phyloP scores from a whole-genome alignment of 2,329 filamentous ascomycete species.

The Neocucurbitaria cava region DNA sequence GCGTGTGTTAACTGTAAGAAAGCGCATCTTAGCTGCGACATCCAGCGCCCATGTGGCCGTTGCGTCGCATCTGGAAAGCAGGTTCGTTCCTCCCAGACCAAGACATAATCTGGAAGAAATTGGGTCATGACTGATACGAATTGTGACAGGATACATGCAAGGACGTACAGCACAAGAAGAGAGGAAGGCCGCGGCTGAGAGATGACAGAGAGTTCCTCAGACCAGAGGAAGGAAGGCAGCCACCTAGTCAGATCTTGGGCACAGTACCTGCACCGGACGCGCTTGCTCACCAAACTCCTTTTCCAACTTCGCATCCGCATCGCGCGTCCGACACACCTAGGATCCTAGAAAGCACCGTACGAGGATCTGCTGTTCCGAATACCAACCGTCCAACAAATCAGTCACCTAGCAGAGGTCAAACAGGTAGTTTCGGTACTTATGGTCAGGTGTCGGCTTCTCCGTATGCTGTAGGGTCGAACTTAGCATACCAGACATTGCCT shows the following conservation, averaged over 20 bases:
- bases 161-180: slow-evolving; percentile 86
- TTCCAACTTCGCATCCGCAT: slow-evolving; percentile 27
- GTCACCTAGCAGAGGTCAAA: slow-evolving; percentile 21
- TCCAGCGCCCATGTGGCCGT: slow-evolving; percentile 78
- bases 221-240: slow-evolving; percentile 37
- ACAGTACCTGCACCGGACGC: slow-evolving; percentile 28
- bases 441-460: slow-evolving; percentile 20
- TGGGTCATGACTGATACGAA: slow-evolving; percentile 5
- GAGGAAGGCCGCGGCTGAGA: slow-evolving; percentile 77
- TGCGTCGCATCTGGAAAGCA: slow-evolving; percentile 79
- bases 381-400: slow-evolving; percentile 18
- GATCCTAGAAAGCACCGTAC: slow-evolving; percentile 23
- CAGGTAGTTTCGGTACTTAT: slow-evolving; percentile 25
- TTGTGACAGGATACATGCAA: slow-evolving; percentile 72
- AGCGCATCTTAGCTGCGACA: slow-evolving; percentile 73
- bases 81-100: slow-evolving; percentile 49
- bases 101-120: not conserved
- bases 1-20: slow-evolving; percentile 87
- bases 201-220: slow-evolving; percentile 57
- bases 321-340: slow-evolving; percentile 33
- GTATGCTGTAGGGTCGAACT: slow-evolving; percentile 32
- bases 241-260: slow-evolving; percentile 34
- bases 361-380: slow-evolving; percentile 25
- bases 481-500: slow-evolving; percentile 39
- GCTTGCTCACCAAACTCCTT: slow-evolving; percentile 29